These are phyloP conservation scores for Collariella sp. DNA, from an alignment of 495 filamentous ascomycete genomes.

Conservation along the genomic window DNA sequence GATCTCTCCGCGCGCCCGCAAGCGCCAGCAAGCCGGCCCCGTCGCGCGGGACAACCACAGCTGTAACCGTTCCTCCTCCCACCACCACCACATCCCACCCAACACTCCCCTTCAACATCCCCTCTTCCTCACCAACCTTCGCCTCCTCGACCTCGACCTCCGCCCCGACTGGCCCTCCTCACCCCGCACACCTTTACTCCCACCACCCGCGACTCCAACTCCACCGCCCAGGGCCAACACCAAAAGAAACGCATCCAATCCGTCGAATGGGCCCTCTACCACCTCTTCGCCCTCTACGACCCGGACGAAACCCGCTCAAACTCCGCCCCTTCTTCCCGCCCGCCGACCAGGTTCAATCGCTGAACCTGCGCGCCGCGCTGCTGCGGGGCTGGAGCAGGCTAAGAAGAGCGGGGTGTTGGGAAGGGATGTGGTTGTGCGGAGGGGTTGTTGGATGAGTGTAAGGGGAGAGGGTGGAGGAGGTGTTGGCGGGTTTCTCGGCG, in stretches of 20 bases:
- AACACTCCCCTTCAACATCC: conserved; percentile 27
- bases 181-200: conserved; percentile 55
- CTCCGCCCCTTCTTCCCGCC: conserved; percentile 84
- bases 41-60: conserved; percentile 10
- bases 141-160: conserved; percentile 67
- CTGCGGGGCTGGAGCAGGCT: conserved; percentile 67
- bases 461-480: conserved; percentile 74
- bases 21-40: conserved; percentile 17
- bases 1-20: conserved; percentile 15
- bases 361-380: conserved; percentile 81
- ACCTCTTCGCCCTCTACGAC: conserved; percentile 76
- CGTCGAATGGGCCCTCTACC: conserved; percentile 78
- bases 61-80: not conserved
- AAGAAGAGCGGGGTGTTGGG: conserved; percentile 81
- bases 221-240: conserved; percentile 64
- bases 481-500: conserved; percentile 70
- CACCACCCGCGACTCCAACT: conserved; percentile 54
- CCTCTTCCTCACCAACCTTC: conserved; percentile 73
- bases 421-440: conserved; percentile 66
- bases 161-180: conserved; percentile 70
- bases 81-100: not conserved
- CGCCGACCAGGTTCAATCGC: conserved; percentile 73
- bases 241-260: conserved; percentile 70
- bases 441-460: conserved; percentile 89
- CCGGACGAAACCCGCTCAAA: conserved; percentile 66